phyloP scores from a whole-genome alignment of 495 filamentous ascomycete species.

The Penicillium roqueforti region DNA sequence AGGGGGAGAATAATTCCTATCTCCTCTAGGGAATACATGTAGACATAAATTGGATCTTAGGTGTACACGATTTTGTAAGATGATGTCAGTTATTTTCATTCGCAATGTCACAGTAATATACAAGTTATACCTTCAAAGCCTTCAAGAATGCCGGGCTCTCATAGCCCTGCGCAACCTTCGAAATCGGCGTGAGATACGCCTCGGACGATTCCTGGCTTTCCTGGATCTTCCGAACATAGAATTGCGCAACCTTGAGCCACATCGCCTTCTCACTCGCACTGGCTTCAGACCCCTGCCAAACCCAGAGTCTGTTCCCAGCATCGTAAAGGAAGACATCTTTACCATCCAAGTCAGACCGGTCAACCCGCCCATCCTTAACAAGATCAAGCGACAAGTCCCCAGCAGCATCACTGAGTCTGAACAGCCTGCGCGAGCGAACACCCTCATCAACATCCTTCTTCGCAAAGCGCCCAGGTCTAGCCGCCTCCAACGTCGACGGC shows the following conservation, averaged over 20 bases:
- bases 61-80: neutral
- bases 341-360: conserved; percentile 44
- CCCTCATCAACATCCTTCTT: conserved; percentile 16
- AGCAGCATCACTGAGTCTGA: conserved; percentile 52
- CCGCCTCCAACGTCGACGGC: conserved; percentile 28
- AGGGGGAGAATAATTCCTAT: conserved; percentile 24
- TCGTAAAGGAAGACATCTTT: conserved; percentile 59
- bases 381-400: conserved; percentile 49
- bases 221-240: conserved; percentile 48
- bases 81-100: neutral
- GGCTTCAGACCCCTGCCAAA: conserved; percentile 55
- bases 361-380: conserved; percentile 48
- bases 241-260: conserved; percentile 56
- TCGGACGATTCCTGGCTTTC: conserved; percentile 33
- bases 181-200: conserved; percentile 45
- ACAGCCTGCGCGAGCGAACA: conserved; percentile 42
- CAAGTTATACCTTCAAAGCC: conserved; percentile 21
- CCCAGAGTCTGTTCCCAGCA: conserved; percentile 49
- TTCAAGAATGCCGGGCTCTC: conserved; percentile 50
- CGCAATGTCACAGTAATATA: neutral
- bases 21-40: conserved; percentile 18
- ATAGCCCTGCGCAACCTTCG: conserved; percentile 49
- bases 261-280: conserved; percentile 50
- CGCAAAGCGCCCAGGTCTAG: conserved; percentile 35
- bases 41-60: neutral